Conservation (phyloP, 345 rosid genomes). For the Kernera saxatilis region DNA sequence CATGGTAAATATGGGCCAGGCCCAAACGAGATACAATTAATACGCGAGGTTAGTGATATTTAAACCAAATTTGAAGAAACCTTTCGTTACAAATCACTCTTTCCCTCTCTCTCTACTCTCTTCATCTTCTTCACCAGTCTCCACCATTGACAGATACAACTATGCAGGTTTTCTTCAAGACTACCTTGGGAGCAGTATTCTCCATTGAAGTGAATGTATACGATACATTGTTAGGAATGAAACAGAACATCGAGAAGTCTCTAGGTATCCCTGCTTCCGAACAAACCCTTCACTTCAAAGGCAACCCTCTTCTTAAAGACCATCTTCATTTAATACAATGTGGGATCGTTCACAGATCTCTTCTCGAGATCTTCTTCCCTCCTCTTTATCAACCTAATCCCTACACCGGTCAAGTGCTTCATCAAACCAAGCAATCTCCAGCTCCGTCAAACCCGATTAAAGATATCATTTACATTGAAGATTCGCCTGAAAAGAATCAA, state of each 20-base stretch:
- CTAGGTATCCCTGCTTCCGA: too few species aligned
- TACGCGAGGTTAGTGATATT: too few species aligned
- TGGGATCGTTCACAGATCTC: too few species aligned
- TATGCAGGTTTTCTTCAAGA: conserved; percentile 59
- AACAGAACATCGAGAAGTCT: too few species aligned
- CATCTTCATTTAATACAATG: too few species aligned
- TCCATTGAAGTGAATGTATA: too few species aligned
- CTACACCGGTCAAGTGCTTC: too few species aligned
- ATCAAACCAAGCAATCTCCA: background rate
- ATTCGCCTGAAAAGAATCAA: background rate
- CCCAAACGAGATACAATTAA: background rate
- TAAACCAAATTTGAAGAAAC: background rate
- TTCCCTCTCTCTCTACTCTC: background rate
- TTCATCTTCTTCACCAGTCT: background rate
- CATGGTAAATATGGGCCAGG: background rate
- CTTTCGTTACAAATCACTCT: background rate
- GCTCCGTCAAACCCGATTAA: background rate
- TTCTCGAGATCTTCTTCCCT: too few species aligned
- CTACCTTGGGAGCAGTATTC: conserved; percentile 21
- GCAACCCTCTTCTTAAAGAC: too few species aligned
- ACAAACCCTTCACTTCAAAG: too few species aligned
- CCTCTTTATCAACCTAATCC: too few species aligned
- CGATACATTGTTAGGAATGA: too few species aligned
- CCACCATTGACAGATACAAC: background rate
- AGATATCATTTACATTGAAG: background rate